These are phyloP conservation scores for Raffaelea deltoideospora DNA, from an alignment of 2,329 filamentous ascomycete genomes.

Conservation along the genomic window DNA sequence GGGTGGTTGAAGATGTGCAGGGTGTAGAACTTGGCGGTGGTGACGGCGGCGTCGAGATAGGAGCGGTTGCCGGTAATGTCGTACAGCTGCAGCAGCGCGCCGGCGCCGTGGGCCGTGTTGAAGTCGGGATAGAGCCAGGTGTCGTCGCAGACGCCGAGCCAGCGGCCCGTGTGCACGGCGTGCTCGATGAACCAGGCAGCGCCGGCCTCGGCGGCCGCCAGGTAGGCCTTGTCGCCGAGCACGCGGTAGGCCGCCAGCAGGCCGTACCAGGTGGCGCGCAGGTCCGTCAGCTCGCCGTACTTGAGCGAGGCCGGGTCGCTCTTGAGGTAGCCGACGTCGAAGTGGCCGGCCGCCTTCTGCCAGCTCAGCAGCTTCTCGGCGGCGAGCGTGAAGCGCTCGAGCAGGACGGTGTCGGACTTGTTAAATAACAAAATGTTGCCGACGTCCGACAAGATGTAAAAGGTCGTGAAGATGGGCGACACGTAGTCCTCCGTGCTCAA, in stretches of 20 bases:
- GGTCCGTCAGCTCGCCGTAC: conserved; percentile 5
- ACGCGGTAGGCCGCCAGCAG: conserved; percentile 5
- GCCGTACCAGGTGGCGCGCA: conserved; percentile 7
- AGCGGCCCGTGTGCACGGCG: conserved; percentile 4
- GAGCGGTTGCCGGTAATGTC: conserved; percentile 1
- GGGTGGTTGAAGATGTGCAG: conserved; percentile 8
- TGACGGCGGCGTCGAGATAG: conserved; percentile 4
- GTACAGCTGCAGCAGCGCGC: conserved; percentile 6
- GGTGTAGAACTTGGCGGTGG: conserved; percentile 5
- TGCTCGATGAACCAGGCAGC: conserved; percentile 4
- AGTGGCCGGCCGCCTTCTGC: conserved; percentile 4
- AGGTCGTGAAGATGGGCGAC: conserved; percentile 5
- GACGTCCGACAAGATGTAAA: conserved; percentile 3
- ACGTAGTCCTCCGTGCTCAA: conserved; percentile 4
- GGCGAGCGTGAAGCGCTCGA: conserved; percentile 2
- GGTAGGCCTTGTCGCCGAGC: conserved; percentile 3
- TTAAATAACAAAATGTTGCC: conserved; percentile 6
- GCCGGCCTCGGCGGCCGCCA: conserved; percentile 4
- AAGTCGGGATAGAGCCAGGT: conserved; percentile 6
- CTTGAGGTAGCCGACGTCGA: conserved; percentile 7
- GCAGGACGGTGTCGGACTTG: not conserved
- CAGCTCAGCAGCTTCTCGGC: conserved; percentile 6
- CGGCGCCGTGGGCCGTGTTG: conserved; percentile 3
- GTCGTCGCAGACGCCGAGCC: conserved; percentile 7
- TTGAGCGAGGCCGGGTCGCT: conserved; percentile 3